These are phyloP conservation scores for Boletus rufocinnamomeus DNA, from an alignment of 768 basidiomycete genomes.

Conservation along the genomic window DNA sequence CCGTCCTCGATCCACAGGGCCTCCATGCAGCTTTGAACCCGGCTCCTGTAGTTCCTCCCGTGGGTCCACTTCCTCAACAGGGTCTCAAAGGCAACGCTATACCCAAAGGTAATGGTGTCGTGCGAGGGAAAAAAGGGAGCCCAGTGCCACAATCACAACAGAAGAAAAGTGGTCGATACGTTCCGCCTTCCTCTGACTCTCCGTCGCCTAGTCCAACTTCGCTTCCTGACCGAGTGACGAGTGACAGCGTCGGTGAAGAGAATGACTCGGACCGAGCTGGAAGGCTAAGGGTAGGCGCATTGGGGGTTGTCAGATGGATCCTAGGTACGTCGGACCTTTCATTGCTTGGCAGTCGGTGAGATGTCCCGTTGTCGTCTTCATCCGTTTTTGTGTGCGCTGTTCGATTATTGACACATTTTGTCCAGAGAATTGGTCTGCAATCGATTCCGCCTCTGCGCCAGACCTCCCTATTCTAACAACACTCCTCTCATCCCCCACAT, in stretches of 20 bases:
- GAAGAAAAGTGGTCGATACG: slow-evolving; percentile 34
- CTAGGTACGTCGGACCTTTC: slow-evolving; percentile 47
- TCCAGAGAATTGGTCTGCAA: slow-evolving; percentile 21
- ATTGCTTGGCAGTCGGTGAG: not conserved
- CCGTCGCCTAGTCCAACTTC: slow-evolving; percentile 27
- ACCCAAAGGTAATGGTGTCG: slow-evolving; percentile 7
- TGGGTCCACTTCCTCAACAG: slow-evolving; percentile 10
- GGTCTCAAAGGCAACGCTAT: slow-evolving; percentile 5
- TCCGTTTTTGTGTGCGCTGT: not conserved
- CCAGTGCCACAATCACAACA: slow-evolving; percentile 30
- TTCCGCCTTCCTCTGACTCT: slow-evolving; percentile 36
- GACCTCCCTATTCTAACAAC: slow-evolving; percentile 6
- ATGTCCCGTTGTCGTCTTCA: not conserved
- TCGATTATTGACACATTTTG: slow-evolving; percentile 1
- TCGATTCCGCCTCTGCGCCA: slow-evolving; percentile 2
- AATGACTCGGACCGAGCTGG: slow-evolving; percentile 67
- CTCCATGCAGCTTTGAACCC: slow-evolving; percentile 68
- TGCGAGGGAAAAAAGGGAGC: slow-evolving; percentile 24
- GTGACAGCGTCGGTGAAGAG: slow-evolving; percentile 55
- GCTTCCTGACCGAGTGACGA: slow-evolving; percentile 17
- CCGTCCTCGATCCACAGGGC: slow-evolving; percentile 60
- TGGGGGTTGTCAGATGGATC: slow-evolving; percentile 66
- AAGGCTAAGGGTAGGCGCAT: slow-evolving; percentile 64
- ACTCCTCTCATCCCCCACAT: slow-evolving; percentile 37
- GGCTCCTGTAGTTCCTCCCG: slow-evolving; percentile 41